Evolutionary conservation across 495 filamentous ascomycete species (phyloP).

Genomic region (Penicillium manginii): DNA sequence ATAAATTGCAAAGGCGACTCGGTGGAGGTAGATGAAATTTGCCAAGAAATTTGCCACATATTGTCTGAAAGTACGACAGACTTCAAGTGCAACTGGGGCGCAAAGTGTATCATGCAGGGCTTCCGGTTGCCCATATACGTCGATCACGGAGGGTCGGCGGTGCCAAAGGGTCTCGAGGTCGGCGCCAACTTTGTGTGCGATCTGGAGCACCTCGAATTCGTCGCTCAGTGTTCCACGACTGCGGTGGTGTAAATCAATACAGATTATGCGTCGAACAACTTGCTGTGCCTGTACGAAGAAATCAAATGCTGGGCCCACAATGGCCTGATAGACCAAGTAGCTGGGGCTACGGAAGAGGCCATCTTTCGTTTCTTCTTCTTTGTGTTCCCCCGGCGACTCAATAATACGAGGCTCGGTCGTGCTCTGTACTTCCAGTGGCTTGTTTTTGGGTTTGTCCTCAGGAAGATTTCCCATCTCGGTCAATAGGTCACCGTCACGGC

Average conservation of each 20-base stretch:
- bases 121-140: constrained; percentile 36
- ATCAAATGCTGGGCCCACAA: constrained; percentile 40
- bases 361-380: constrained; percentile 21
- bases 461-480: constrained; percentile 35
- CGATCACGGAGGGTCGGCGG: constrained; percentile 37
- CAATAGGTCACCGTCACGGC: constrained; percentile 45
- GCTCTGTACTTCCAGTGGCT: constrained; percentile 3
- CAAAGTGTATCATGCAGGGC: constrained; percentile 31
- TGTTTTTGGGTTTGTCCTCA: constrained; percentile 5
- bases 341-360: constrained; percentile 32
- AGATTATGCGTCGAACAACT: constrained; percentile 42
- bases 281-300: constrained; percentile 44
- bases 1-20: constrained; percentile 48
- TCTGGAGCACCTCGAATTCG: constrained; percentile 47
- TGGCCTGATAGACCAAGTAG: constrained; percentile 39
- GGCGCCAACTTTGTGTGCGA: constrained; percentile 44
- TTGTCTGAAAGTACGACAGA: constrained; percentile 42
- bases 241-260: constrained; percentile 46
- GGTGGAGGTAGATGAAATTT: constrained; percentile 47
- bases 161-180: constrained; percentile 47
- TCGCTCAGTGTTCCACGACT: constrained; percentile 45
- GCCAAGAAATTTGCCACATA: constrained; percentile 47
- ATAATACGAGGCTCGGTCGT: not conserved
- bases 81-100: constrained; percentile 28
- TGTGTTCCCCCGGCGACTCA: constrained; percentile 5